These are phyloP conservation scores for Rhizopus delemar DNA, from an alignment of 371 early-diverging fungal genomes.

Conservation along the genomic window DNA sequence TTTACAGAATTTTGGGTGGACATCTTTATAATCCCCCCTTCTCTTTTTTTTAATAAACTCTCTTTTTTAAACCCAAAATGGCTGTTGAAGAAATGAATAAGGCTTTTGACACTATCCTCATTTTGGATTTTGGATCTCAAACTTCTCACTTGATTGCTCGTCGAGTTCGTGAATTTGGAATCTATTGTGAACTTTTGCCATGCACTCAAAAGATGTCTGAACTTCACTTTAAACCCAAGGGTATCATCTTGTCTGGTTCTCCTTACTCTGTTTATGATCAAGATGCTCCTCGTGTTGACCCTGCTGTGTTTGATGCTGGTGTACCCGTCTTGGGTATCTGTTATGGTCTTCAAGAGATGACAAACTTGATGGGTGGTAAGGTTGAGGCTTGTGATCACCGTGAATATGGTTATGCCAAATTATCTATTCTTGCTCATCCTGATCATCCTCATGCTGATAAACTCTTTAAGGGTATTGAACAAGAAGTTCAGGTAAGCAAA, in stretches of 20 bases:
- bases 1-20: slow-evolving; percentile 18
- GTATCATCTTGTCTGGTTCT: slow-evolving; percentile 94
- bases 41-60: slow-evolving; percentile 13
- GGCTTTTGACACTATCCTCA: slow-evolving; percentile 94
- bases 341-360: slow-evolving; percentile 96
- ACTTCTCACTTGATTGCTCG: slow-evolving; percentile 97
- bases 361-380: slow-evolving; percentile 84
- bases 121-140: slow-evolving; percentile 98
- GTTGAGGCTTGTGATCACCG: slow-evolving; percentile 87
- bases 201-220: slow-evolving; percentile 94
- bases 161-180: slow-evolving; percentile 93
- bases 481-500: slow-evolving; percentile 51
- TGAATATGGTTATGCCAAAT: slow-evolving; percentile 92
- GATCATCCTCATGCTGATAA: slow-evolving; percentile 63
- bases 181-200: slow-evolving; percentile 96
- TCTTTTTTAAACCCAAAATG: slow-evolving; percentile 16
- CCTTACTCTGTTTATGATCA: slow-evolving; percentile 95
- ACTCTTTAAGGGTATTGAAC: slow-evolving; percentile 79
- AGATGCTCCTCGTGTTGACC: slow-evolving; percentile 94
- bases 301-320: slow-evolving; percentile 83
- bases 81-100: slow-evolving; percentile 59
- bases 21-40: slow-evolving; percentile 14
- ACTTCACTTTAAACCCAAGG: slow-evolving; percentile 92
- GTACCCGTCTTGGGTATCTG: slow-evolving; percentile 97
- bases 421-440: slow-evolving; percentile 64